Conservation (phyloP, 768 basidiomycete genomes). For the Leccinum sublutescens region DNA sequence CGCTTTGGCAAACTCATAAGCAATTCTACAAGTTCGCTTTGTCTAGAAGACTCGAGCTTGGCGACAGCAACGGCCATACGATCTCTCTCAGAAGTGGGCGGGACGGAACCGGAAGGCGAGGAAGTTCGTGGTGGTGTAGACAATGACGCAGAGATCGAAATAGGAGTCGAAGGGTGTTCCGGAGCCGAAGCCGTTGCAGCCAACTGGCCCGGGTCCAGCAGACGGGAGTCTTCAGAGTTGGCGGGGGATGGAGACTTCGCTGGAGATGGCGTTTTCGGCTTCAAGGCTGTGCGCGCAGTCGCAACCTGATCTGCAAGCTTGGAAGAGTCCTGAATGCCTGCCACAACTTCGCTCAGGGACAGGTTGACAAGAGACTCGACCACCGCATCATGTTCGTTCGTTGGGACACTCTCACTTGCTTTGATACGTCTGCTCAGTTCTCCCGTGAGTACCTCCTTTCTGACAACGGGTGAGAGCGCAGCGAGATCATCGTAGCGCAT, state of each 20-base stretch:
- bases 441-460: conserved; percentile 81
- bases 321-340: conserved; percentile 66
- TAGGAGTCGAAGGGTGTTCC: conserved; percentile 84
- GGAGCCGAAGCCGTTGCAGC: conserved; percentile 85
- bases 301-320: conserved; percentile 67
- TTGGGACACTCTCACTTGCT: conserved; percentile 49
- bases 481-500: conserved; percentile 88
- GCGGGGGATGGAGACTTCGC: conserved; percentile 54
- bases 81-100: conserved; percentile 70
- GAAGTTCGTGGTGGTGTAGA: conserved; percentile 83
- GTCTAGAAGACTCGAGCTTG: conserved; percentile 59
- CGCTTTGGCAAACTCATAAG: conserved; percentile 85
- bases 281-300: conserved; percentile 35
- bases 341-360: conserved; percentile 74
- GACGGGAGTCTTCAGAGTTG: conserved; percentile 66
- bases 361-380: conserved; percentile 72
- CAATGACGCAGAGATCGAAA: conserved; percentile 72
- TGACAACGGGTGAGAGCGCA: conserved; percentile 79
- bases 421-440: conserved; percentile 78
- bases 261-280: conserved; percentile 40
- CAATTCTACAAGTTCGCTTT: conserved; percentile 68
- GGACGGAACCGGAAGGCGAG: conserved; percentile 64
- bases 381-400: conserved; percentile 56
- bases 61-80: conserved; percentile 67
- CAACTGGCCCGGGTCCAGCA: conserved; percentile 60